Conservation (phyloP, 495 filamentous ascomycete species). For the Penicillium manginii region DNA sequence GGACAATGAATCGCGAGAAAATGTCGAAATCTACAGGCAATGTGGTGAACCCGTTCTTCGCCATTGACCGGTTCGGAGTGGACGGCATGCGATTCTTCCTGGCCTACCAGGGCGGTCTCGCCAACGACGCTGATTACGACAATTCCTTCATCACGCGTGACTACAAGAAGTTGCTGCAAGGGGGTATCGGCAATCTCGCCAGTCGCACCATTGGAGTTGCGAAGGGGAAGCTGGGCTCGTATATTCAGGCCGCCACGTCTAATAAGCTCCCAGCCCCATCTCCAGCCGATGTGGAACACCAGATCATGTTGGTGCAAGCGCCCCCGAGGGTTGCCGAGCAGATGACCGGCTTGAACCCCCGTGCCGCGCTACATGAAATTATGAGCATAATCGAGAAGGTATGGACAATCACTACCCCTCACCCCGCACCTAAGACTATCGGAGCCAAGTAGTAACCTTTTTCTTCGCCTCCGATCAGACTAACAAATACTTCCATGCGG, state of each 20-base stretch:
- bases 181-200: constrained; percentile 77
- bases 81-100: constrained; percentile 91
- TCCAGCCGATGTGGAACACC: constrained; percentile 35
- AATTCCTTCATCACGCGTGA: constrained; percentile 73
- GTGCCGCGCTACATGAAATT: constrained; percentile 65
- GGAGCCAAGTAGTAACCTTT: constrained; percentile 13
- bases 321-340: constrained; percentile 47
- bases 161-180: constrained; percentile 78
- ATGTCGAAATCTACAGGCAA: constrained; percentile 97
- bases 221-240: constrained; percentile 62
- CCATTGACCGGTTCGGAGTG: constrained; percentile 83
- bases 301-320: constrained; percentile 38
- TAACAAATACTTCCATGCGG: constrained; percentile 67
- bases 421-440: not conserved
- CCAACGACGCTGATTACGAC: constrained; percentile 78
- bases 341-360: constrained; percentile 70
- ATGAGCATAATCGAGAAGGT: constrained; percentile 64
- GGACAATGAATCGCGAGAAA: constrained; percentile 86
- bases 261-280: constrained; percentile 34
- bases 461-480: constrained; percentile 49
- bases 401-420: constrained; percentile 21
- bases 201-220: constrained; percentile 69
- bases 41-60: constrained; percentile 93
- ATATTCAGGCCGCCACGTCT: constrained; percentile 50
- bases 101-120: constrained; percentile 72